Percentiles rank a stretch among this genome's conserved stretches.
Conservation (phyloP, 129 eudicot genomes). For the Chrysanthemum makinoi region DNA sequence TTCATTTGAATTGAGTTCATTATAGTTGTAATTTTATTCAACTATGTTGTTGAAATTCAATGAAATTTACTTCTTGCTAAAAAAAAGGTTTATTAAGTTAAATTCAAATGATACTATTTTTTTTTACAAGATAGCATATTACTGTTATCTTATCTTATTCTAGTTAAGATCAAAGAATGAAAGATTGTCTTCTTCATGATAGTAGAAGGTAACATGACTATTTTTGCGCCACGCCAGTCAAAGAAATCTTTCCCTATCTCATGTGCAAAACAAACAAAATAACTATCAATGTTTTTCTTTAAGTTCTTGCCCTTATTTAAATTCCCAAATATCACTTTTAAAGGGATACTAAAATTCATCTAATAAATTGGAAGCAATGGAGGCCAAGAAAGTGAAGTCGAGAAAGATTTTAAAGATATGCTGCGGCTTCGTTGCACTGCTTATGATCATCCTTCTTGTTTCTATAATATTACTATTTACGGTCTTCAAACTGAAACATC, state of each 20-base stretch:
- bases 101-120: too few species aligned
- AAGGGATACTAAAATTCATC: not conserved
- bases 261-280: not conserved
- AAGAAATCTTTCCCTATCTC: not conserved
- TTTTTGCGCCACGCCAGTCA: too few species aligned
- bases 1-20: too few species aligned
- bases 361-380: slow-evolving; percentile 12
- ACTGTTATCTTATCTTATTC: too few species aligned
- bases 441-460: slow-evolving; percentile 19
- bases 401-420: slow-evolving; percentile 21
- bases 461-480: slow-evolving; percentile 22
- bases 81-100: too few species aligned
- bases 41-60: too few species aligned
- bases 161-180: too few species aligned
- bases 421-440: slow-evolving; percentile 15
- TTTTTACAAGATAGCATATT: too few species aligned
- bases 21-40: too few species aligned
- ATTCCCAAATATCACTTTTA: not conserved
- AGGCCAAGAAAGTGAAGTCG: slow-evolving; percentile 20
- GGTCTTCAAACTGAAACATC: slow-evolving; percentile 25
- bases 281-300: slow-evolving; percentile 4
- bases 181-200: too few species aligned
- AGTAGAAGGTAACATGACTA: too few species aligned
- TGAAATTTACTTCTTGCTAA: too few species aligned
- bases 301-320: slow-evolving; percentile 3